A percentile compares a stretch with the other conserved stretches of the same genome.
Evolutionary conservation across 169 alveolate species (phyloP).

Genomic region (Plasmodium billcollinsi): DNA sequence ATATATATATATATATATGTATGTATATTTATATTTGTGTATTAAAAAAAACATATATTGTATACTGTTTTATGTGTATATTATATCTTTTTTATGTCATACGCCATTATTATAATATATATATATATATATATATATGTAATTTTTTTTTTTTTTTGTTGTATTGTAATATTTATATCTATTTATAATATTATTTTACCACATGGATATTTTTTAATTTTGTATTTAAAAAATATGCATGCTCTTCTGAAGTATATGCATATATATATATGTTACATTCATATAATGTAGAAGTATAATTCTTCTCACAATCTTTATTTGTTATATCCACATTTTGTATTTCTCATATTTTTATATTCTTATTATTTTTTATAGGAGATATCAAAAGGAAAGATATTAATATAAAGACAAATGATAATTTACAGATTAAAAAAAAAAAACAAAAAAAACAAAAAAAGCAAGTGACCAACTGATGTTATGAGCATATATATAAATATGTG

Average conservation of each 20-base stretch:
- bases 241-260: not conserved
- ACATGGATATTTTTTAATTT: no score
- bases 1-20: not conserved
- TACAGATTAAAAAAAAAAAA: not conserved
- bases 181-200: not conserved
- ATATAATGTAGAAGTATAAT: not conserved
- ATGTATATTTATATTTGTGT: not conserved
- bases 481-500: no score
- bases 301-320: not conserved
- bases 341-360: not conserved
- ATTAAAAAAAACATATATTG: not conserved
- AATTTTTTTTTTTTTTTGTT: not conserved
- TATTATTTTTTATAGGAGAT: constrained; percentile 21
- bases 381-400: constrained; percentile 44
- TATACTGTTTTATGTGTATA: no score
- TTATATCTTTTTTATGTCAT: no score
- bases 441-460: no score
- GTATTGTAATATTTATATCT: not conserved
- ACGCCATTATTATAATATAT: no score
- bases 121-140: not conserved
- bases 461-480: constrained; percentile 11
- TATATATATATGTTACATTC: not conserved
- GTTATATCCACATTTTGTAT: not conserved
- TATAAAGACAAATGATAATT: constrained; percentile 34
- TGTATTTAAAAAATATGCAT: no score